phyloP scores from a whole-genome alignment of 78 protist genomes.

The Pelomyxa schiedti region DNA sequence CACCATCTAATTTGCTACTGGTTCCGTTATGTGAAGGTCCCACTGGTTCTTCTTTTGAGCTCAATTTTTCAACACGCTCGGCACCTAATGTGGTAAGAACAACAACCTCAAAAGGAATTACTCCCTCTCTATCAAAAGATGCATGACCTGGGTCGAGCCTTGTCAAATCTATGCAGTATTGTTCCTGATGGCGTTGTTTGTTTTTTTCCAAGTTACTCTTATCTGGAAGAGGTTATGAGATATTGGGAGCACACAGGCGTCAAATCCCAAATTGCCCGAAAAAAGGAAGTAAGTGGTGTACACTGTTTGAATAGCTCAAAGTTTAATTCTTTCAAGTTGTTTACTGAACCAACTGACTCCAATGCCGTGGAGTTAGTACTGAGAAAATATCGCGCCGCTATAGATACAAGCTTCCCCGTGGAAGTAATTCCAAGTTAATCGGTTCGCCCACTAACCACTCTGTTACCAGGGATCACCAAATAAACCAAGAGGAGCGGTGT shows the following conservation, averaged over 20 bases:
- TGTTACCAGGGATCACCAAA: not conserved
- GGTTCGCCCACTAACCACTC: too few species aligned
- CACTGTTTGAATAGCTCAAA: not conserved
- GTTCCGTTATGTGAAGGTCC: constrained; percentile 22
- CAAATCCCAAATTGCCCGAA: not conserved
- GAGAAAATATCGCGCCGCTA: not conserved
- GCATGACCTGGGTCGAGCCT: not conserved
- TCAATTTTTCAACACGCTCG: too few species aligned
- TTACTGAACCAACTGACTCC: constrained; percentile 9
- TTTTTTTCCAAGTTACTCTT: constrained; percentile 60
- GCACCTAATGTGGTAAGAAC: not conserved
- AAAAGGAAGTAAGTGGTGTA: constrained; percentile 8
- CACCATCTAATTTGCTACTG: constrained; percentile 17
- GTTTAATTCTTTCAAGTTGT: not conserved
- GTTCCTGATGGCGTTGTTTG: constrained; percentile 66
- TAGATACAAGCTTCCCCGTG: not conserved
- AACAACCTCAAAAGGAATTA: not conserved
- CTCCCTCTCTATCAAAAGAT: not conserved
- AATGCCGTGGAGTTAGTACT: not conserved
- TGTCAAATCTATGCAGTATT: constrained; percentile 2
- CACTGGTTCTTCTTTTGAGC: not conserved
- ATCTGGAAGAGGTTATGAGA: not conserved
- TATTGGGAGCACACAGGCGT: constrained; percentile 1
- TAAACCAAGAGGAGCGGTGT: constrained; percentile 33
- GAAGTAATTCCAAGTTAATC: too few species aligned